Conservation (phyloP, 2,329 filamentous ascomycete genomes). For the Davidsoniella virescens region DNA sequence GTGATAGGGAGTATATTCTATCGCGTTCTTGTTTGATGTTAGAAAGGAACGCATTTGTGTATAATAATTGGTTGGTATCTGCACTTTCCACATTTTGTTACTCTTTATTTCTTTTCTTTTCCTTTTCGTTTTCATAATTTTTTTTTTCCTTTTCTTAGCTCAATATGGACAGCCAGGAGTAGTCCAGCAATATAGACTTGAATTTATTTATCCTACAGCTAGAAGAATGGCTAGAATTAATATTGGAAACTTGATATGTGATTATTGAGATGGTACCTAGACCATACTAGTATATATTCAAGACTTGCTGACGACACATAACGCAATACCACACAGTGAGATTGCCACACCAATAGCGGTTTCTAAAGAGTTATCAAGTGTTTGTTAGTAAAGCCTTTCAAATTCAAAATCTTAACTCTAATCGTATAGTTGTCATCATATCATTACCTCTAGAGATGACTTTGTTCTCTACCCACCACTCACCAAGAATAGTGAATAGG, state of each 20-base stretch:
- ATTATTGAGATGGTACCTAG: background rate
- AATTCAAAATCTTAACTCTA: background rate
- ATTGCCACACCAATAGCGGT: constrained; percentile 71
- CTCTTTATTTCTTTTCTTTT: background rate
- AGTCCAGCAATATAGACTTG: constrained; percentile 3
- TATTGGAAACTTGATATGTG: background rate
- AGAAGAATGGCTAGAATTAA: background rate
- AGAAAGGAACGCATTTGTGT: too few relatives aligned
- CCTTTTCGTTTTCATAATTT: constrained; percentile 1
- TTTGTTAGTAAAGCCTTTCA: background rate
- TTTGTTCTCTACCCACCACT: constrained; percentile 90
- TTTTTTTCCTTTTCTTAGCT: background rate
- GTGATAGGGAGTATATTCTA: too few relatives aligned
- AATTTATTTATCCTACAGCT: background rate
- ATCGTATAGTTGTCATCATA: background rate
- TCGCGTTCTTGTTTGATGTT: too few relatives aligned
- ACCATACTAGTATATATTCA: constrained; percentile 12
- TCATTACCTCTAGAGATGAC: constrained; percentile 63
- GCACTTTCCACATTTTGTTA: background rate
- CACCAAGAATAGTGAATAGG: constrained; percentile 84
- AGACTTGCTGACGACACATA: constrained; percentile 60
- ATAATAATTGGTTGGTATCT: background rate
- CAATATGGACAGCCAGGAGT: too few relatives aligned
- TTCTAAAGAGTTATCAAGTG: constrained; percentile 31
- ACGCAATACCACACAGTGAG: constrained; percentile 61